phyloP scores from a whole-genome alignment of 139 green algal genomes.

The Picochlorum sp. region DNA sequence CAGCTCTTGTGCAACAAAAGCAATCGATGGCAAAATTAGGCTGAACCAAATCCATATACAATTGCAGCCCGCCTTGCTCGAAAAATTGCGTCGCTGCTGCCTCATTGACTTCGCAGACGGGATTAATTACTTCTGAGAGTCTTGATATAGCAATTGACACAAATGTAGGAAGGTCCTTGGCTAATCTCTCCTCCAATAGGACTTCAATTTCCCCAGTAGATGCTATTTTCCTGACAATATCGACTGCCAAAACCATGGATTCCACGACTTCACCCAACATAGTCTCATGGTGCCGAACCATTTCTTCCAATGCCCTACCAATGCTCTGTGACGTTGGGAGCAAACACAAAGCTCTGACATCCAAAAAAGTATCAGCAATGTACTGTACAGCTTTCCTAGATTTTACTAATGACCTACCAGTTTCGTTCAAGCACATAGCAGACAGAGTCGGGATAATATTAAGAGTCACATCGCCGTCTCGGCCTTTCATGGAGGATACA shows the following conservation, averaged over 20 bases:
- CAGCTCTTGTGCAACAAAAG: neutral
- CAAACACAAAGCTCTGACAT: neutral
- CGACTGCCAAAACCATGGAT: neutral
- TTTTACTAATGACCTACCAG: neutral
- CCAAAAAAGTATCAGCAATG: neutral
- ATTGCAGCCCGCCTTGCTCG: neutral
- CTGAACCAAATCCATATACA: neutral
- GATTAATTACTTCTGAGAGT: neutral
- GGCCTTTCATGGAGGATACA: neutral
- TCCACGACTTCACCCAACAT: neutral
- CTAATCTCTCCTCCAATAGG: neutral
- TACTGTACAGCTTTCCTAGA: neutral
- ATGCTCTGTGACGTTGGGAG: neutral
- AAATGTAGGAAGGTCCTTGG: neutral
- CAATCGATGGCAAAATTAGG: neutral
- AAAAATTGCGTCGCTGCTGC: neutral
- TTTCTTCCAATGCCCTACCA: neutral
- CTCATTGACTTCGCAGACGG: neutral
- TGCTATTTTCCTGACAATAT: neutral
- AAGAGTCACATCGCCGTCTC: neutral
- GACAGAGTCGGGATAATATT: neutral
- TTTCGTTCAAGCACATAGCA: conserved; percentile 1
- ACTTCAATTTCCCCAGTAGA: neutral
- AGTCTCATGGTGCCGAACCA: neutral
- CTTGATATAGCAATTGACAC: neutral